phyloP scores from a whole-genome alignment of 768 basidiomycete species.

The Leccinum imitatum region DNA sequence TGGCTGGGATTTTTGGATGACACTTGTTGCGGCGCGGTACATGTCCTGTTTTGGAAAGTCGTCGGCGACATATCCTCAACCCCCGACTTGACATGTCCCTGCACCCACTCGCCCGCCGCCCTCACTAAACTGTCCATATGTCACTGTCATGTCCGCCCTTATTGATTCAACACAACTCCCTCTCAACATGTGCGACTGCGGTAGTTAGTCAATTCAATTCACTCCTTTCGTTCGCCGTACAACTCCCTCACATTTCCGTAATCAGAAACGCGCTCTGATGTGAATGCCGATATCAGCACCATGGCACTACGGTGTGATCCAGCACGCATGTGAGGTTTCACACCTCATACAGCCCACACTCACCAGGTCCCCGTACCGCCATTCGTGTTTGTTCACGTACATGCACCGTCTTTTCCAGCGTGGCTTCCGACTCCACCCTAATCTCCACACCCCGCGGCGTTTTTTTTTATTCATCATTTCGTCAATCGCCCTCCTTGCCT shows the following conservation, averaged over 20 bases:
- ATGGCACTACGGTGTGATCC: conserved; percentile 29
- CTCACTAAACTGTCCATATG: conserved; percentile 22
- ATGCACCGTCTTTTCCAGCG: conserved; percentile 30
- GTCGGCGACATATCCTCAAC: conserved; percentile 28
- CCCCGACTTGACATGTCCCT: conserved; percentile 24
- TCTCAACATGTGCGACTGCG: conserved; percentile 21
- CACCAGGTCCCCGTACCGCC: conserved; percentile 35
- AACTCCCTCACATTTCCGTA: conserved; percentile 32
- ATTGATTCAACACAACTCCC: conserved; percentile 6
- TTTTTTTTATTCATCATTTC: conserved; percentile 23
- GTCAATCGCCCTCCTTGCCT: conserved; percentile 13
- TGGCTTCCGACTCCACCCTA: conserved; percentile 32
- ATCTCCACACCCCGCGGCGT: conserved; percentile 34
- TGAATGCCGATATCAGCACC: conserved; percentile 34
- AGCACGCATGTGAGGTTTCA: conserved; percentile 33
- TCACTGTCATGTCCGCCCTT: conserved; percentile 30
- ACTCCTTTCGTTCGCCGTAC: conserved; percentile 25
- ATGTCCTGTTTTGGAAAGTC: conserved; percentile 20
- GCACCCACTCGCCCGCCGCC: conserved; percentile 14
- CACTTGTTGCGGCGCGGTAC: conserved; percentile 25
- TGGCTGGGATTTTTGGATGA: conserved; percentile 20
- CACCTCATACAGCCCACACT: conserved; percentile 33
- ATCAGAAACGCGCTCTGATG: conserved; percentile 34
- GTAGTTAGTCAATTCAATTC: conserved; percentile 18
- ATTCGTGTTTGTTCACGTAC: conserved; percentile 37